Evolutionary conservation across 495 filamentous ascomycete genomes (phyloP).

Genomic region (Podospora pseudocomata): DNA sequence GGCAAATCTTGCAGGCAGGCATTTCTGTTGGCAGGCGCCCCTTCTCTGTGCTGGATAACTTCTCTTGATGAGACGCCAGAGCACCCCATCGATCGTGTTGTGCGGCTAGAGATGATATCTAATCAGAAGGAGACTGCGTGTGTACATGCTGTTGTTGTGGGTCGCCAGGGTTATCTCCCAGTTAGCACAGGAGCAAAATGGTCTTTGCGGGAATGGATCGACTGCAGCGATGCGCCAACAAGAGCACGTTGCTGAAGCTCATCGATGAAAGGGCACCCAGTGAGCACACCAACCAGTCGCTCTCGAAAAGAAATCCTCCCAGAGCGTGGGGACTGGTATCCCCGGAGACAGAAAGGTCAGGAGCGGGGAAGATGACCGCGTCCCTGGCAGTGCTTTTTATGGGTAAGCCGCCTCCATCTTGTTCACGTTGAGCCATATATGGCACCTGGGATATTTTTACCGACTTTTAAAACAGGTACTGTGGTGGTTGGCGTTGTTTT

Average conservation of each 20-base stretch:
- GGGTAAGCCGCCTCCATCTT: too few species aligned
- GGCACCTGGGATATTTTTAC: too few species aligned
- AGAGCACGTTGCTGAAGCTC: neutral
- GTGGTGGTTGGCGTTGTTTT: neutral
- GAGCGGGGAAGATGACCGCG: neutral
- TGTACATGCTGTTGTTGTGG: too few species aligned
- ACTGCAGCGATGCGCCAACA: neutral
- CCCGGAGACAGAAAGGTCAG: too few species aligned
- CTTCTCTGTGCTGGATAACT: neutral
- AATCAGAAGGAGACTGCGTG: neutral
- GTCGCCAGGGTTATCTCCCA: too few species aligned
- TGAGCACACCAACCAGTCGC: too few species aligned
- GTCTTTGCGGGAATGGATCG: neutral
- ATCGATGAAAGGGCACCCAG: neutral
- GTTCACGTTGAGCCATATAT: too few species aligned
- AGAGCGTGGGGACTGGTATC: neutral
- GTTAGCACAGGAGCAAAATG: neutral
- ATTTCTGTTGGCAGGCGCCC: neutral
- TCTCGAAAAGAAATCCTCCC: neutral
- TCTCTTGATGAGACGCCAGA: too few species aligned
- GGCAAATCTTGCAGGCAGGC: neutral
- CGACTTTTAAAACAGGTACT: neutral
- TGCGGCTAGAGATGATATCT: neutral
- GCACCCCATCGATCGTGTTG: too few species aligned
- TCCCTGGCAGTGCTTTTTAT: neutral